Evolutionary conservation across 2,329 filamentous ascomycete genomes (phyloP).

Genomic region (Fusarium foetens): DNA sequence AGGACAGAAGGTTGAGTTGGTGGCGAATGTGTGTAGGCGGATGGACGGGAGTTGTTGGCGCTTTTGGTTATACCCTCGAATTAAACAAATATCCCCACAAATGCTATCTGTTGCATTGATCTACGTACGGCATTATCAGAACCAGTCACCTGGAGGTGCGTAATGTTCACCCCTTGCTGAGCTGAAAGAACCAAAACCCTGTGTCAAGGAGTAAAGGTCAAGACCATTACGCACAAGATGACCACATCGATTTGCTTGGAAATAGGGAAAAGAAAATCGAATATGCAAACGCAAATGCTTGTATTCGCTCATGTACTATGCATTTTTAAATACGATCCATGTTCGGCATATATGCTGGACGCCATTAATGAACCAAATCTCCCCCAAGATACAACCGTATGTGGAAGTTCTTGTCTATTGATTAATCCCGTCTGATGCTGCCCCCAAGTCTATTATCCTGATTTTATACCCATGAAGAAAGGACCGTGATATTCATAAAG

Average conservation of each 20-base stretch:
- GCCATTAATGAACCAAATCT: constrained; percentile 35
- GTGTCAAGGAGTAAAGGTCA: neutral
- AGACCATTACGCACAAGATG: neutral
- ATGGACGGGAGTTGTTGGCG: constrained; percentile 40
- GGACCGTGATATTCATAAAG: constrained; percentile 43
- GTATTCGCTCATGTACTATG: constrained; percentile 37
- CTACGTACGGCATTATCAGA: neutral
- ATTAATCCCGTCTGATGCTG: constrained; percentile 28
- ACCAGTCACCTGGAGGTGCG: neutral
- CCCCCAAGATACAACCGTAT: constrained; percentile 23
- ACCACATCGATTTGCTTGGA: neutral
- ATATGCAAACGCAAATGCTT: constrained; percentile 15
- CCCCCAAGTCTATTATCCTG: constrained; percentile 39
- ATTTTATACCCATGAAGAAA: constrained; percentile 37
- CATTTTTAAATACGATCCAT: constrained; percentile 34
- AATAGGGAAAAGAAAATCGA: neutral
- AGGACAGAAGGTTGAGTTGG: neutral
- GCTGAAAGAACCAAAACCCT: neutral
- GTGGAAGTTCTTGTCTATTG: constrained; percentile 34
- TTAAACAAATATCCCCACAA: neutral
- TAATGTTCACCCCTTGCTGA: too few species aligned
- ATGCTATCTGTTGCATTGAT: neutral
- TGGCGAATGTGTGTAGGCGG: neutral
- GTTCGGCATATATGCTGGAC: constrained; percentile 33
- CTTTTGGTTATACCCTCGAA: constrained; percentile 41